Conservation (phyloP, 164 flowering plant species). For the Paratinospora sagittata region DNA sequence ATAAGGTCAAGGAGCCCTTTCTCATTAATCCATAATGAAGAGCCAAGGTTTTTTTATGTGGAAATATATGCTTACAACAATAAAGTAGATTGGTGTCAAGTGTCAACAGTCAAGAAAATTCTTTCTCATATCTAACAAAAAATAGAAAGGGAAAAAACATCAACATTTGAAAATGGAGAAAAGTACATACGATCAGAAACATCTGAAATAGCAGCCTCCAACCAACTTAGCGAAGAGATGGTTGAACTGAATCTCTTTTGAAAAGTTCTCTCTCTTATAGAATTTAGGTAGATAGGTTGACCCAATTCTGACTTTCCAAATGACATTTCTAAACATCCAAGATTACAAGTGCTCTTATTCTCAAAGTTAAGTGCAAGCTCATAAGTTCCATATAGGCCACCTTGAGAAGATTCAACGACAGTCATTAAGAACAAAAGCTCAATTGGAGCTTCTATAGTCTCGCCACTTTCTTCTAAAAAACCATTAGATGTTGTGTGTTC, state of each 20-base stretch:
- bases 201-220: conserved; percentile 57
- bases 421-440: conserved; percentile 54
- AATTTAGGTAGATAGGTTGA: conserved; percentile 40
- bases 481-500: conserved; percentile 18
- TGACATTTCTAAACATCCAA: conserved; percentile 26
- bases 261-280: conserved; percentile 30
- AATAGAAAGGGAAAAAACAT: not conserved
- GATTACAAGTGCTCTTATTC: conserved; percentile 17
- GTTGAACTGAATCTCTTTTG: conserved; percentile 22
- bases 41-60: not conserved
- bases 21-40: not conserved
- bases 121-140: not conserved
- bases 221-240: conserved; percentile 74
- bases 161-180: not conserved
- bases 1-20: not conserved
- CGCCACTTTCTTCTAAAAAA: conserved; percentile 18
- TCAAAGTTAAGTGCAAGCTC: conserved; percentile 40
- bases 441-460: conserved; percentile 23
- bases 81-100: not conserved
- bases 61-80: not conserved
- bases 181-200: conserved; percentile 69
- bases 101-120: not conserved
- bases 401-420: conserved; percentile 33
- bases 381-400: conserved; percentile 29
- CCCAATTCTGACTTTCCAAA: conserved; percentile 48